Evolutionary conservation across 2,329 filamentous ascomycete genomes (phyloP).

Genomic region (Cladophialophora chaetospira): DNA sequence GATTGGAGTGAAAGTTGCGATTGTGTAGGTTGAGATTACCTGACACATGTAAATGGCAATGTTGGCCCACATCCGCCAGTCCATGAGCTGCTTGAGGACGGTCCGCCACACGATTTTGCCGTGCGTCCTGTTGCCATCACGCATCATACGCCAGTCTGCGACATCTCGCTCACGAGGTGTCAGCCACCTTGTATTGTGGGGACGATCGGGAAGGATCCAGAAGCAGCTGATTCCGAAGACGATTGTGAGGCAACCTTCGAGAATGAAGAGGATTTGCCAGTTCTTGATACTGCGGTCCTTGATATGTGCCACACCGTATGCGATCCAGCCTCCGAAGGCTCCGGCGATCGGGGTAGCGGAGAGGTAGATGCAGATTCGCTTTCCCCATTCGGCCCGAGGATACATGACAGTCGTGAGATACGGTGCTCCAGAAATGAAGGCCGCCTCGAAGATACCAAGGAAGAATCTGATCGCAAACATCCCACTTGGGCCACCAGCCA

Average conservation of each 20-base stretch:
- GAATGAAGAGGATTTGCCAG: conserved; percentile 45
- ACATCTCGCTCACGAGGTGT: conserved; percentile 25
- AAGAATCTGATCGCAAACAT: conserved; percentile 20
- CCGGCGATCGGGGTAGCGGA: conserved; percentile 18
- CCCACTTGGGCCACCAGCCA: conserved; percentile 10
- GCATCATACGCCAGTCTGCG: conserved; percentile 21
- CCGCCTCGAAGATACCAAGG: conserved; percentile 19
- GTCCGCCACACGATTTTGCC: conserved; percentile 18
- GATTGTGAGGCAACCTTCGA: conserved; percentile 41
- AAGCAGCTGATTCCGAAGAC: conserved; percentile 41
- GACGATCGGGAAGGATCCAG: conserved; percentile 43
- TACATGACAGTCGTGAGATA: conserved; percentile 20
- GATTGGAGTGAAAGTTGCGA: conserved; percentile 21
- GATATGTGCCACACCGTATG: conserved; percentile 52
- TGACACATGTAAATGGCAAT: conserved; percentile 24
- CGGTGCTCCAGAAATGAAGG: conserved; percentile 16
- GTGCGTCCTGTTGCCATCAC: conserved; percentile 23
- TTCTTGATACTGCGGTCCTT: conserved; percentile 43
- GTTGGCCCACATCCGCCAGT: conserved; percentile 21
- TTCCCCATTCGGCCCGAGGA: conserved; percentile 17
- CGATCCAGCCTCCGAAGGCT: conserved; percentile 41
- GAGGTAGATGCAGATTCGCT: conserved; percentile 19
- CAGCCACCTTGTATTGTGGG: conserved; percentile 39
- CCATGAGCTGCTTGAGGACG: conserved; percentile 11
- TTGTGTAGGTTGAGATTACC: conserved; percentile 22